Conservation (phyloP, 257 asterid species). For the Coffea eugenioides region DNA sequence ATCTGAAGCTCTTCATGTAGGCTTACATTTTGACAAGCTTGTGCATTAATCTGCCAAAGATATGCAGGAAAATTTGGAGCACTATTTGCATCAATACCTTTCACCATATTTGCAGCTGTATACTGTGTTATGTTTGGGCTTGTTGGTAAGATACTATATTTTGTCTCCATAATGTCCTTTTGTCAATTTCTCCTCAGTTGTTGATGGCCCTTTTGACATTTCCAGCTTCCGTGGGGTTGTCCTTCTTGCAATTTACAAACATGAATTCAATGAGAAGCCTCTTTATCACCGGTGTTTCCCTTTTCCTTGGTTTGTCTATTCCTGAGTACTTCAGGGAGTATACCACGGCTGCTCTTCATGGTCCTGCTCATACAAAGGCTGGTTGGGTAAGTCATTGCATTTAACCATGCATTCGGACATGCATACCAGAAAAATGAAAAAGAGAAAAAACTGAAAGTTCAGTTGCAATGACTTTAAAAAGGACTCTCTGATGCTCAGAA, state of each 20-base stretch:
- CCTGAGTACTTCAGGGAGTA: slow-evolving; percentile 94
- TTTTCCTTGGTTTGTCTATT: slow-evolving; percentile 85
- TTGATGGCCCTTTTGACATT: slow-evolving; percentile 7
- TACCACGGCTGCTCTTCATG: slow-evolving; percentile 71
- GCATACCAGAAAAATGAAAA: not conserved
- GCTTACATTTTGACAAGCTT: slow-evolving; percentile 1
- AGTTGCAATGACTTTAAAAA: not conserved
- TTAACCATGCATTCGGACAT: not conserved
- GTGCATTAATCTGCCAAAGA: not conserved
- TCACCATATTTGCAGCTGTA: slow-evolving; percentile 84
- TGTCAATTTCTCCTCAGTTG: not conserved
- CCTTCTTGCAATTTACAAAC: slow-evolving; percentile 93
- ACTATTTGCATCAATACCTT: slow-evolving; percentile 89
- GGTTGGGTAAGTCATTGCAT: slow-evolving; percentile 71
- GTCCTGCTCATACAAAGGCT: slow-evolving; percentile 87
- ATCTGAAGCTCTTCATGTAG: not conserved
- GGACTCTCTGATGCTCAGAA: not conserved
- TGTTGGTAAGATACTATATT: slow-evolving; percentile 55
- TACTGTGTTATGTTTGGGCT: slow-evolving; percentile 91
- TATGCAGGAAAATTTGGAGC: slow-evolving; percentile 94
- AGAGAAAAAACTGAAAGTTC: not conserved
- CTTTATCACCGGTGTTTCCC: slow-evolving; percentile 79
- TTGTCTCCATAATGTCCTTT: not conserved
- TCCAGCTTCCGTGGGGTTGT: slow-evolving; percentile 92
- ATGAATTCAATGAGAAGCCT: slow-evolving; percentile 98